These are phyloP conservation scores for Lachnum nothofagi DNA, from an alignment of 2,329 filamentous ascomycete genomes.

Conservation along the genomic window DNA sequence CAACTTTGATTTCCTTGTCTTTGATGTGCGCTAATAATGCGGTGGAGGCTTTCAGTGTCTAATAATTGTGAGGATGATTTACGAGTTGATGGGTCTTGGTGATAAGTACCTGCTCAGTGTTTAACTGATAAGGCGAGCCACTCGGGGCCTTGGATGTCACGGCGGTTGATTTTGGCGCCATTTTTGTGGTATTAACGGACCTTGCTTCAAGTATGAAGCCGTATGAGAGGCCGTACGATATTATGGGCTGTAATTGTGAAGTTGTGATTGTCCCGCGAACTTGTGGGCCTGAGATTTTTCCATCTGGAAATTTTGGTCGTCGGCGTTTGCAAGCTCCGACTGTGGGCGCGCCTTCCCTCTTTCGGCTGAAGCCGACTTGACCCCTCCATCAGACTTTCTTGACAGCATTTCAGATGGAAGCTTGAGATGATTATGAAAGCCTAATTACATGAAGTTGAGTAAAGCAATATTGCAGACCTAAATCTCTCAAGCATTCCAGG, in stretches of 20 bases:
- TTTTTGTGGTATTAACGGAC: conserved; percentile 11
- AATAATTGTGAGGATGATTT: conserved; percentile 8
- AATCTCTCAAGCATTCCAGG: not conserved
- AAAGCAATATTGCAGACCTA: too few species aligned
- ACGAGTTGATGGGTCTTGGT: not conserved
- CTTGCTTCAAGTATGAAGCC: not conserved
- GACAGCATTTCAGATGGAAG: too few species aligned
- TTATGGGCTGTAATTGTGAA: not conserved
- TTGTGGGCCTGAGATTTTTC: not conserved
- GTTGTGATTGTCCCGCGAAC: not conserved
- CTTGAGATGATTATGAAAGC: too few species aligned
- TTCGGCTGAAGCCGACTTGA: not conserved
- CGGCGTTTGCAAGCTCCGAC: not conserved
- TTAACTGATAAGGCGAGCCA: conserved; percentile 33
- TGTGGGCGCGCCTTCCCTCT: not conserved
- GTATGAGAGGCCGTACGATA: not conserved
- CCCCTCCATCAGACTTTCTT: conserved; percentile 1
- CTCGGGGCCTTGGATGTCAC: conserved; percentile 32
- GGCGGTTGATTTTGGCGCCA: conserved; percentile 27
- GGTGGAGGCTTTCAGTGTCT: conserved; percentile 60
- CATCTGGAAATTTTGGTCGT: not conserved
- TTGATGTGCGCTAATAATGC: conserved; percentile 59
- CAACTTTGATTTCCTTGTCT: conserved; percentile 46
- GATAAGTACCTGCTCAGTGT: conserved; percentile 29
- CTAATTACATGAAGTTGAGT: too few species aligned